Percentiles rank a stretch among this genome's conserved stretches.
phyloP scores from a whole-genome alignment of 2,329 filamentous ascomycete genomes.

The Fusarium concolor region DNA sequence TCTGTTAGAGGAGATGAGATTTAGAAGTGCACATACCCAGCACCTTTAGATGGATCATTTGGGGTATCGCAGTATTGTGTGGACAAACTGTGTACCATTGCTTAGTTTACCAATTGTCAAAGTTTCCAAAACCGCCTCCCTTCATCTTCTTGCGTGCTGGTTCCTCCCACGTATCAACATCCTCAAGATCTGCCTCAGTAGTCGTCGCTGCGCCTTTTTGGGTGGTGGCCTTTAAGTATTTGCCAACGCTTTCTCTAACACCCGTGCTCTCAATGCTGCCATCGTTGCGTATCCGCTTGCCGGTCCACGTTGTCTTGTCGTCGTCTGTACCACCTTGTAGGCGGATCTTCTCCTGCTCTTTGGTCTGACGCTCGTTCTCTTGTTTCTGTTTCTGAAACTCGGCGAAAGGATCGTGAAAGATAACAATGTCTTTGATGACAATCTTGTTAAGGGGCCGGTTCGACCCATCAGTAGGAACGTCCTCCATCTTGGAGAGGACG shows the following conservation, averaged over 20 bases:
- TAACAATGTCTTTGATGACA: slow-evolving; percentile 81
- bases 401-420: slow-evolving; percentile 95
- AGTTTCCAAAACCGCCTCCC: slow-evolving; percentile 87
- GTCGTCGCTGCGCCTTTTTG: slow-evolving; percentile 51
- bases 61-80: slow-evolving; percentile 3
- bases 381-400: slow-evolving; percentile 85
- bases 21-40: slow-evolving; percentile 32
- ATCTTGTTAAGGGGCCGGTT: slow-evolving; percentile 83
- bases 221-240: slow-evolving; percentile 78
- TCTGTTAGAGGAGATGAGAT: slow-evolving; percentile 24
- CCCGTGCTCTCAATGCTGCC: slow-evolving; percentile 65
- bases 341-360: slow-evolving; percentile 70
- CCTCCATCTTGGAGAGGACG: slow-evolving; percentile 80
- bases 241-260: slow-evolving; percentile 70
- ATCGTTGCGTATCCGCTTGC: slow-evolving; percentile 82
- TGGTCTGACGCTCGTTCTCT: slow-evolving; percentile 69
- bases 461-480: slow-evolving; percentile 77
- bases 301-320: slow-evolving; percentile 94
- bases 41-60: slow-evolving; percentile 16
- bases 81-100: not conserved
- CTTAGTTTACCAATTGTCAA: slow-evolving; percentile 81
- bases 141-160: slow-evolving; percentile 86
- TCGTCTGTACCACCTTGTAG: slow-evolving; percentile 81
- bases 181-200: slow-evolving; percentile 71
- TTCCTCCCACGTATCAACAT: slow-evolving; percentile 74